phyloP scores from a whole-genome alignment of 208 protist species.

The Herpetomonas tarakana region DNA sequence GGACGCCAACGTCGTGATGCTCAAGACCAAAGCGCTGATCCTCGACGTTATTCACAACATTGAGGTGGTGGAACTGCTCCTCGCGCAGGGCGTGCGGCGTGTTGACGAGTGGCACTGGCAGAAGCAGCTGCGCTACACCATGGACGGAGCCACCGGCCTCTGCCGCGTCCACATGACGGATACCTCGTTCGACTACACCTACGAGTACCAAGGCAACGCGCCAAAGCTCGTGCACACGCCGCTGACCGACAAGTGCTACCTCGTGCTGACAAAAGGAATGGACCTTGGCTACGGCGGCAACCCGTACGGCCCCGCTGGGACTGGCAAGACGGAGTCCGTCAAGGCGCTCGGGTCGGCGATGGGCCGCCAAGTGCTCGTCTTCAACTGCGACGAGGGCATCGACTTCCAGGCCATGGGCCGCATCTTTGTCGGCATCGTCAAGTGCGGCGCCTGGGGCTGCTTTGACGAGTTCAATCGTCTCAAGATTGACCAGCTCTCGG shows the following conservation, averaged over 20 bases:
- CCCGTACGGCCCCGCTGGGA: constrained; percentile 96
- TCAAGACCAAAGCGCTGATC: constrained; percentile 94
- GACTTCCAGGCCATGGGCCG: constrained; percentile 94
- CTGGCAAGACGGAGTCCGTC: constrained; percentile 97
- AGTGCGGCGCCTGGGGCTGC: constrained; percentile 94
- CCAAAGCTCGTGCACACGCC: constrained; percentile 94
- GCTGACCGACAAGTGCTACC: constrained; percentile 94
- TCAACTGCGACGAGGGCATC: constrained; percentile 95
- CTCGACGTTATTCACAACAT: constrained; percentile 96
- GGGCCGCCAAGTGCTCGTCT: constrained; percentile 94
- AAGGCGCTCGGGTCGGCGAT: constrained; percentile 92
- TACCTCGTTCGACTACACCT: constrained; percentile 94
- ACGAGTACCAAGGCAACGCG: constrained; percentile 95
- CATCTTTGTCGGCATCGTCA: constrained; percentile 94
- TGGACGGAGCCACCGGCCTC: constrained; percentile 25
- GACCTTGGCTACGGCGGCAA: constrained; percentile 96
- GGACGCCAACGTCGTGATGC: constrained; percentile 37
- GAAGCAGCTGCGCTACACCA: constrained; percentile 96
- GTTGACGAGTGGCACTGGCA: constrained; percentile 94
- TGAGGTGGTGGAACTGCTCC: constrained; percentile 91
- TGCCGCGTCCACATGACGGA: constrained; percentile 93
- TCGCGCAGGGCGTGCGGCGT: constrained; percentile 32
- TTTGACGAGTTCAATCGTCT: constrained; percentile 96
- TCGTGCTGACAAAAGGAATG: constrained; percentile 97
- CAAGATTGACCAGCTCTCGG: constrained; percentile 93